Evolutionary conservation across 2,329 filamentous ascomycete species (phyloP), one percentile per base, ranked within the genome.

Genomic region (Lasiodiplodia gonubiensis): DNA sequence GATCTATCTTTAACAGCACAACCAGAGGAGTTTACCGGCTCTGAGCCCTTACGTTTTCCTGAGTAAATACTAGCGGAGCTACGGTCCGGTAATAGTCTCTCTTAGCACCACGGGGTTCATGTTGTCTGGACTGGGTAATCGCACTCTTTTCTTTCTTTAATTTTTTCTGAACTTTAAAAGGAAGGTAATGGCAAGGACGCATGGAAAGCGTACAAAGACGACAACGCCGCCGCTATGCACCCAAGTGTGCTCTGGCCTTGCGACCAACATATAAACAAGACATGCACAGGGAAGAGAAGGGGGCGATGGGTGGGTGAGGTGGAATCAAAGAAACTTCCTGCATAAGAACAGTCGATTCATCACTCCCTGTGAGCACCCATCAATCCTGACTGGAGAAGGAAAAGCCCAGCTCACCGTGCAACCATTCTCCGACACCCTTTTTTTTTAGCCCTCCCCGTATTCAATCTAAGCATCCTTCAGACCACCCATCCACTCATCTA

Each of bases 151-250:
- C 30, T 37, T 14, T 18, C 33, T 27, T 35, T 54, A 11, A 10
- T 35, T n/a, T 35, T 53, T 57, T 57, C 23, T 25, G 21, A 16
- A 42, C 16, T 7, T 21, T 21, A 10, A 42, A 42, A 25, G 35
- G 21, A 30, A 30, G 30, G 18, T 25, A 12, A 48, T 46, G 42
- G n/a, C 18, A 46, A 21, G 18, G 7, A 49, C 3, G 8, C 25
- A 2, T 33, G 16, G 21, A 59, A 60, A 18, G n/a, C 16, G n/a
- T 25, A 49, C 1, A 48, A 63, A 25, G 10, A 51, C 10, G 11
- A 16, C 6, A 63, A 63, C 59, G 59, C 59, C 59, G 23, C 27
- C 59, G 59, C 59, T 51, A 63, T 63, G 59, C 59, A 51, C 59
- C 46, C 30, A 33, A 61, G 37, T 51, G 21, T 63, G 30, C 59